A percentile compares a stretch with the other conserved stretches of the same genome.
Conservation (phyloP, 176 grass and related monocot species). For the Oryza brachyantha region DNA sequence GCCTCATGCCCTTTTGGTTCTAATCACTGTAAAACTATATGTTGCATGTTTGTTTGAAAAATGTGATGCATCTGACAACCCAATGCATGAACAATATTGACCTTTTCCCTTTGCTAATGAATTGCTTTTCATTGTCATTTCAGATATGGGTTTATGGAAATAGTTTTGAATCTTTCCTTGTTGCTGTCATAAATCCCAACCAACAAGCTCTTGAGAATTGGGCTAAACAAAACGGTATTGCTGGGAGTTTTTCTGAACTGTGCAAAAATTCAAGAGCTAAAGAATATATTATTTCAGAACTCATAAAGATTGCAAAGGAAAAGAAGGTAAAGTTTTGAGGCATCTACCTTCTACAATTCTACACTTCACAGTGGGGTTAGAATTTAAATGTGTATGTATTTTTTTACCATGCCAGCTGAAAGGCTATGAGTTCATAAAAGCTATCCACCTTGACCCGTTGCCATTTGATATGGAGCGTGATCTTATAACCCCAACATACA, state of each 20-base stretch:
- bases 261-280: slow-evolving; percentile 60
- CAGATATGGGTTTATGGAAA: slow-evolving; percentile 98
- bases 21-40: neutral
- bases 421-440: slow-evolving; percentile 79
- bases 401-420: slow-evolving; percentile 54
- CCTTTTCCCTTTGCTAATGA: neutral
- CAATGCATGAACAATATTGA: neutral
- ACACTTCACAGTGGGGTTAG: neutral
- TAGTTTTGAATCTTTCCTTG: slow-evolving; percentile 86
- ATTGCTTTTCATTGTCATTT: slow-evolving; percentile 34
- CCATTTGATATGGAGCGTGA: slow-evolving; percentile 86
- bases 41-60: neutral
- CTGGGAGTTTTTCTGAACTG: slow-evolving; percentile 42
- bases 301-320: slow-evolving; percentile 62
- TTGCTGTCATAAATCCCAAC: slow-evolving; percentile 80
- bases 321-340: slow-evolving; percentile 58
- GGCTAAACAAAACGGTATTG: slow-evolving; percentile 58
- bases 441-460: slow-evolving; percentile 67
- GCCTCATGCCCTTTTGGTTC: neutral
- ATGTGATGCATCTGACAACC: neutral
- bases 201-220: slow-evolving; percentile 60
- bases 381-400: slow-evolving; percentile 9
- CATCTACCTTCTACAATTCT: neutral
- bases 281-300: slow-evolving; percentile 66
- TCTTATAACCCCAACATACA: slow-evolving; percentile 88